These are phyloP conservation scores for Salmacisia buchloeana DNA, from an alignment of 1,284 basidiomycete genomes.

Conservation along the genomic window DNA sequence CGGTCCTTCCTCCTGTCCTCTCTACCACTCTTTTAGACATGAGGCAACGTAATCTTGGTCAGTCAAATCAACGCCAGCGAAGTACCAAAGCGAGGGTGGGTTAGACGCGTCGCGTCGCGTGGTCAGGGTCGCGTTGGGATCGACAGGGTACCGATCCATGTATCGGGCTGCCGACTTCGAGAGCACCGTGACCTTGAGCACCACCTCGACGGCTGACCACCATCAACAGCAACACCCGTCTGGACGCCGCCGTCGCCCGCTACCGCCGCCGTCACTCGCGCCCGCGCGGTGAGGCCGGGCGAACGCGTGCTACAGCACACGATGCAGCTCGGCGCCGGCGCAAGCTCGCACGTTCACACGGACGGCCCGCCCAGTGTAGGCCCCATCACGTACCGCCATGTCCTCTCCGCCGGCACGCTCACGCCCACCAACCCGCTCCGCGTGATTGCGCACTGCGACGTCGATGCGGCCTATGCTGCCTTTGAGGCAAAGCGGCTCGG, in stretches of 20 bases:
- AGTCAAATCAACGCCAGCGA: too few species aligned
- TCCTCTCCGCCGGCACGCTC: conserved; percentile 40
- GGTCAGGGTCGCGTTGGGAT: not conserved
- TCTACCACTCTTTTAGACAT: not conserved
- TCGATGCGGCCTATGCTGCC: conserved; percentile 53
- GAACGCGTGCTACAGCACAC: not conserved
- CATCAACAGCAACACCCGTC: too few species aligned
- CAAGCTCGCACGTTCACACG: not conserved
- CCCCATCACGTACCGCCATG: conserved; percentile 34
- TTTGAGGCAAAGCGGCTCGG: conserved; percentile 81
- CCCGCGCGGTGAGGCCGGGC: too few species aligned
- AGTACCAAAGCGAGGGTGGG: too few species aligned
- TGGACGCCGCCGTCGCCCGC: too few species aligned
- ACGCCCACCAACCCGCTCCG: conserved; percentile 52
- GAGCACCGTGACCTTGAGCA: too few species aligned
- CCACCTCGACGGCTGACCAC: too few species aligned
- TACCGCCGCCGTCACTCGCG: too few species aligned
- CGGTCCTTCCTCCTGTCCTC: too few species aligned
- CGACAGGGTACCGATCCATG: too few species aligned
- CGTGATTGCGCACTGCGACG: conserved; percentile 76
- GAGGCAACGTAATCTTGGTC: conserved; percentile 1
- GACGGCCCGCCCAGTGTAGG: not conserved
- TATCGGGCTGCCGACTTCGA: too few species aligned
- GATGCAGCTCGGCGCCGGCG: conserved; percentile 1
- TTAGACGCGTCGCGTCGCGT: conserved; percentile 6